These are phyloP conservation scores for Mucor irregularis DNA, from an alignment of 371 early-diverging fungal genomes.

Conservation along the genomic window DNA sequence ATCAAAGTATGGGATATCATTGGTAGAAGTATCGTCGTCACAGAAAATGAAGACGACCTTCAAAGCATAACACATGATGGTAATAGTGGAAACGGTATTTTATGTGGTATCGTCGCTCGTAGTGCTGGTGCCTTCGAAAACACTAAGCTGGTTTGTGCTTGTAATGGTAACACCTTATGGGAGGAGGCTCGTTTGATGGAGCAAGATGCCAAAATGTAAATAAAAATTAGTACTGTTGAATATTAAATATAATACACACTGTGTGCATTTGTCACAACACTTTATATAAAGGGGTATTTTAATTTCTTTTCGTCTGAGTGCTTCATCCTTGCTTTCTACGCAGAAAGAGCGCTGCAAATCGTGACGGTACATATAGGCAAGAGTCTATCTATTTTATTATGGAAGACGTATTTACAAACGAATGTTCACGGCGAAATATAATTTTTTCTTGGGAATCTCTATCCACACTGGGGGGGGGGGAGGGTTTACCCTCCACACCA, in stretches of 20 bases:
- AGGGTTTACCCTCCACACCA: too few species aligned
- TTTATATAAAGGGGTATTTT: too few species aligned
- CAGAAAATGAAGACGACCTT: conserved; percentile 53
- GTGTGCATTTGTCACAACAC: too few species aligned
- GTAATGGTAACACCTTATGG: conserved; percentile 87
- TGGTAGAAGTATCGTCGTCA: conserved; percentile 82
- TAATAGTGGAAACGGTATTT: conserved; percentile 62
- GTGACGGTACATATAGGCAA: too few species aligned
- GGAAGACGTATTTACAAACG: too few species aligned
- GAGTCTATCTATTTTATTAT: too few species aligned
- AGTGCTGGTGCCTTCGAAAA: conserved; percentile 92
- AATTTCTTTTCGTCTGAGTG: too few species aligned
- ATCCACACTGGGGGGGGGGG: too few species aligned
- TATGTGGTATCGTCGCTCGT: conserved; percentile 86
- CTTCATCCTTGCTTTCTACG: too few species aligned
- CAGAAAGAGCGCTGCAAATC: too few species aligned
- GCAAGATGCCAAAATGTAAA: conserved; percentile 12
- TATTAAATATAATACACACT: not conserved
- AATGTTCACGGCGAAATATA: too few species aligned
- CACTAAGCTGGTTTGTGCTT: conserved; percentile 85
- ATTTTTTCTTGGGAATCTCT: too few species aligned
- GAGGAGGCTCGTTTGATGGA: conserved; percentile 63
- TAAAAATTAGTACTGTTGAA: not conserved
- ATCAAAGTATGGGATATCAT: conserved; percentile 87
- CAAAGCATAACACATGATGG: conserved; percentile 47